These are phyloP conservation scores for Pinus taeda DNA, from an alignment of 75 land plant genomes.

Conservation along the genomic window DNA sequence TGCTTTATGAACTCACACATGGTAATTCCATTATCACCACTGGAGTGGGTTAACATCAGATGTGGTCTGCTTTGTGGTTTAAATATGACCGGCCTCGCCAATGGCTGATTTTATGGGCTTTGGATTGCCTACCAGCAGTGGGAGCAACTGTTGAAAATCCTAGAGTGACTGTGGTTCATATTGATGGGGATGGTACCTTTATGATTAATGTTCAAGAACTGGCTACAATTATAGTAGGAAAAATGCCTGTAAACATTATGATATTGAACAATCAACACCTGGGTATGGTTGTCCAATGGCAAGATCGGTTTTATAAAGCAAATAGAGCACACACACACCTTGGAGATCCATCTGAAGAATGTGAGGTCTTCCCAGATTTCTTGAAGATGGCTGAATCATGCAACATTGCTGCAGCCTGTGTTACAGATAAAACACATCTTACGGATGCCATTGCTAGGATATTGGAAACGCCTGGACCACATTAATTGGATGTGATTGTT, in stretches of 20 bases:
- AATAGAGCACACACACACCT: conserved; percentile 49
- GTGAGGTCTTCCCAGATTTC: conserved; percentile 37
- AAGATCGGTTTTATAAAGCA: conserved; percentile 45
- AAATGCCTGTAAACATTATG: conserved; percentile 86
- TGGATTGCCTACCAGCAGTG: conserved; percentile 88
- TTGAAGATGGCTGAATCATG: conserved; percentile 45
- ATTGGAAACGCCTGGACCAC: conserved; percentile 49
- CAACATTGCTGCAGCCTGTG: conserved; percentile 42
- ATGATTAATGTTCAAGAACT: conserved; percentile 92
- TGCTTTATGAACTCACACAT: conserved; percentile 68
- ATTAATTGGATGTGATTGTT: conserved; percentile 48
- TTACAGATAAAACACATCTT: conserved; percentile 26
- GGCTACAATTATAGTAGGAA: conserved; percentile 73
- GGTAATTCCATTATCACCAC: conserved; percentile 83
- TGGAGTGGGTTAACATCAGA: conserved; percentile 96
- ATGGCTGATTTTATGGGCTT: conserved; percentile 94
- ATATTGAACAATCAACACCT: conserved; percentile 57
- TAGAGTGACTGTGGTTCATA: conserved; percentile 69
- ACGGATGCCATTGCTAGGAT: conserved; percentile 35
- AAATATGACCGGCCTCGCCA: conserved; percentile 75
- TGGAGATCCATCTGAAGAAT: conserved; percentile 40
- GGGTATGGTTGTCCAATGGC: conserved; percentile 56
- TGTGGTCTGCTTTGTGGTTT: conserved; percentile 96
- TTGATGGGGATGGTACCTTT: conserved; percentile 95
- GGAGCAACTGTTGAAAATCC: conserved; percentile 90